Evolutionary conservation across 2,329 filamentous ascomycete species (phyloP).

Genomic region (Rasamsonia emersonii): DNA sequence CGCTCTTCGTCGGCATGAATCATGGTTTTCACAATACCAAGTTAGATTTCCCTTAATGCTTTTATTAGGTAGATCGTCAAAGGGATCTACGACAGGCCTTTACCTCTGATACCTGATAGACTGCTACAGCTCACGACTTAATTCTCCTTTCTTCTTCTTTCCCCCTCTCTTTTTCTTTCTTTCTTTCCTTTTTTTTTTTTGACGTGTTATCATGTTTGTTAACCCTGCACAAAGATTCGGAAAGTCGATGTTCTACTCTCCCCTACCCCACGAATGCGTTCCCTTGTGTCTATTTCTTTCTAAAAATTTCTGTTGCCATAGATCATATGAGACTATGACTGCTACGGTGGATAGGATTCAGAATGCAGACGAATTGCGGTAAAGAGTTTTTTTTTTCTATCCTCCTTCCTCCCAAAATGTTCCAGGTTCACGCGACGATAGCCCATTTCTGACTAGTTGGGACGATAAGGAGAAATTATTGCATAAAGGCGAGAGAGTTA

Average conservation of each 20-base stretch:
- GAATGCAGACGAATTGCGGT: neutral
- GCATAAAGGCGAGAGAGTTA: no score
- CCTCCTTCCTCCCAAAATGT: no score
- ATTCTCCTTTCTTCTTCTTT: slow-evolving; percentile 9
- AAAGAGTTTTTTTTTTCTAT: slow-evolving; percentile 1
- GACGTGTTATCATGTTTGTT: slow-evolving; percentile 1
- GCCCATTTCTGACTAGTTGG: no score
- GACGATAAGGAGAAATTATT: no score
- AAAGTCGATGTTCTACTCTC: neutral
- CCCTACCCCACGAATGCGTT: neutral
- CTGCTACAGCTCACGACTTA: slow-evolving; percentile 14
- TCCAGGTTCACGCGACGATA: no score
- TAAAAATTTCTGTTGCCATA: slow-evolving; percentile 1
- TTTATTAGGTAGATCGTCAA: slow-evolving; percentile 16
- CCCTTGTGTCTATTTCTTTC: neutral
- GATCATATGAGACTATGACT: slow-evolving; percentile 6
- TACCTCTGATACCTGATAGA: slow-evolving; percentile 24
- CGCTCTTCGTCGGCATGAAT: slow-evolving; percentile 2
- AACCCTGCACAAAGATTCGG: neutral
- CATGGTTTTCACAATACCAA: slow-evolving; percentile 9
- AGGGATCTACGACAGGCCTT: slow-evolving; percentile 19
- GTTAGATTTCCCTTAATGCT: slow-evolving; percentile 16
- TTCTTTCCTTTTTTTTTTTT: slow-evolving; percentile 1
- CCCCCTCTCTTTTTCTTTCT: slow-evolving; percentile 1
- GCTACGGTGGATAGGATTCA: neutral